A percentile compares a stretch with the other conserved stretches of the same genome.
phyloP scores from a whole-genome alignment of 2,329 filamentous ascomycete species.

The Coniella lustricola region DNA sequence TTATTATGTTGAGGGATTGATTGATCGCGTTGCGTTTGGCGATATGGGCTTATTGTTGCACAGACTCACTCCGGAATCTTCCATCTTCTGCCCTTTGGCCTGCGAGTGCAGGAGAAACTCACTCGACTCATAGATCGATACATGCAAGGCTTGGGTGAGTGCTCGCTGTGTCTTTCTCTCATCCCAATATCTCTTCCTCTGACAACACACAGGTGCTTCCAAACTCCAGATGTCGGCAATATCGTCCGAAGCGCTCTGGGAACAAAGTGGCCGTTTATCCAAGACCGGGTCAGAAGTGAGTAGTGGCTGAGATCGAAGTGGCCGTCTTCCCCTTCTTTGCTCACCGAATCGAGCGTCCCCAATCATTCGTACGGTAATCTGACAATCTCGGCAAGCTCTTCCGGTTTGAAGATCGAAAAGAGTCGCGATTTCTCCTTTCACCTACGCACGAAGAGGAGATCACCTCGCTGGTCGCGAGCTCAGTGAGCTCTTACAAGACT shows the following conservation, averaged over 20 bases:
- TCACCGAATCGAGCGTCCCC: neutral
- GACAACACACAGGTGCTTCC: slow-evolving; percentile 55
- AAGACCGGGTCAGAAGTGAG: slow-evolving; percentile 64
- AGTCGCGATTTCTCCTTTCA: slow-evolving; percentile 66
- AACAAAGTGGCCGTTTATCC: slow-evolving; percentile 72
- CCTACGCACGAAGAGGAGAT: slow-evolving; percentile 98
- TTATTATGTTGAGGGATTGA: slow-evolving; percentile 1
- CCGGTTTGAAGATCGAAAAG: slow-evolving; percentile 70
- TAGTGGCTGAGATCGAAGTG: slow-evolving; percentile 7
- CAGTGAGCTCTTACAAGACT: slow-evolving; percentile 75
- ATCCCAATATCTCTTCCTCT: slow-evolving; percentile 7
- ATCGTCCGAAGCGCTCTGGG: slow-evolving; percentile 79
- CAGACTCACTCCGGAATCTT: slow-evolving; percentile 85
- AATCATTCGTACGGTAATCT: slow-evolving; percentile 17
- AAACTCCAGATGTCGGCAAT: slow-evolving; percentile 78
- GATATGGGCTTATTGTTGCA: slow-evolving; percentile 1
- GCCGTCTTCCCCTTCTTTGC: too few species aligned
- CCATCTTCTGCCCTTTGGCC: slow-evolving; percentile 80
- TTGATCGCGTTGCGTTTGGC: neutral
- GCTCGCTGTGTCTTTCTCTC: slow-evolving; percentile 3
- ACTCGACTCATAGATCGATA: slow-evolving; percentile 80
- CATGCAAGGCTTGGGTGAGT: slow-evolving; percentile 67
- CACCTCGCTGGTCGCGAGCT: slow-evolving; percentile 67
- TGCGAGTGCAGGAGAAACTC: slow-evolving; percentile 82
- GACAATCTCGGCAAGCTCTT: slow-evolving; percentile 57